Percentiles rank a stretch among this genome's conserved stretches.
Conservation (phyloP, 768 basidiomycete species). For the Kwoniella botswanensis region DNA sequence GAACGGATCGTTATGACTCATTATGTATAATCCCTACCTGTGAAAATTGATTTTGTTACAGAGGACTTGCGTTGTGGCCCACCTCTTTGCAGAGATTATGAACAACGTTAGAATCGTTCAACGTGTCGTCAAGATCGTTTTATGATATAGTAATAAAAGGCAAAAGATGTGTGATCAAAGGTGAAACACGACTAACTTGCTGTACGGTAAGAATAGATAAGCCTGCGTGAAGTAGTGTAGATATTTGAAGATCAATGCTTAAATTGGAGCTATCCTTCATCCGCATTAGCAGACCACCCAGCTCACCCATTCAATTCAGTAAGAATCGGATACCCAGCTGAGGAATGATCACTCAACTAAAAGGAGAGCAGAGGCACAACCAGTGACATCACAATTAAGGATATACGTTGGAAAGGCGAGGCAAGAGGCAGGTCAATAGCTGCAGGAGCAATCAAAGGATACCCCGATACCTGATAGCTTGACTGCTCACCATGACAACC, state of each 20-base stretch:
- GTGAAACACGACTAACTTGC: neutral
- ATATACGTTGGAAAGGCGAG: constrained; percentile 2
- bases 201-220: neutral
- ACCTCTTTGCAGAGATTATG: neutral
- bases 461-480: neutral
- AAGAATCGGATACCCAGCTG: neutral
- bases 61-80: neutral
- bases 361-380: neutral
- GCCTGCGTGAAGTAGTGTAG: neutral
- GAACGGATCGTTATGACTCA: constrained; percentile 19
- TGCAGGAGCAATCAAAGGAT: neutral
- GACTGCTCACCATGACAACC: neutral
- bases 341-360: neutral
- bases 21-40: neutral
- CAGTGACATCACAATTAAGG: constrained; percentile 9
- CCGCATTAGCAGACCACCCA: too few relatives aligned
- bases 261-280: neutral
- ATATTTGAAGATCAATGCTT: neutral
- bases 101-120: neutral
- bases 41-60: too few relatives aligned
- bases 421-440: neutral
- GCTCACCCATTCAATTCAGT: neutral
- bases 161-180: neutral
- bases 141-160: neutral
- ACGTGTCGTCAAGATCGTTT: too few relatives aligned